A percentile compares a stretch with the other conserved stretches of the same genome.
phyloP scores from a whole-genome alignment of 371 early-diverging fungal species.

The Dipsacomyces acuminosporus region DNA sequence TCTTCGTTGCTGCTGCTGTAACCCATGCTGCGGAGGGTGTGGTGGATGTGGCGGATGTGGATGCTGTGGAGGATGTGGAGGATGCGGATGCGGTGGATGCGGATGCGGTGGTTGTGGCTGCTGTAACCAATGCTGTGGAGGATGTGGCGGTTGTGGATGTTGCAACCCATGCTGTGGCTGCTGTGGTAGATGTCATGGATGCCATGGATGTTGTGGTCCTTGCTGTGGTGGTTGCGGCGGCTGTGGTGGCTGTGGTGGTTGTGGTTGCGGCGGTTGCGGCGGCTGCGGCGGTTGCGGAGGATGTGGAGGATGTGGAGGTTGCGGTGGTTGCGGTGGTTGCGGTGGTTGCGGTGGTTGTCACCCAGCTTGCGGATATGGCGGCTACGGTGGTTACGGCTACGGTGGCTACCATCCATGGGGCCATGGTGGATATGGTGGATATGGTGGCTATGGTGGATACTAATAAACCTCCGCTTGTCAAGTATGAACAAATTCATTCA shows the following conservation, averaged over 20 bases:
- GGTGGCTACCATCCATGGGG: not conserved
- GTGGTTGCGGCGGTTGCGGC: not conserved
- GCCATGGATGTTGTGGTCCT: not conserved
- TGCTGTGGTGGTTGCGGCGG: not conserved
- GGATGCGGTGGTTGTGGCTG: constrained; percentile 16
- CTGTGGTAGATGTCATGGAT: constrained; percentile 3
- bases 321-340: not conserved
- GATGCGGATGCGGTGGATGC: constrained; percentile 3
- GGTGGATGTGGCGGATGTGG: constrained; percentile 1
- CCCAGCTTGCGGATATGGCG: constrained; percentile 1
- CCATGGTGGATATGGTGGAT: not conserved
- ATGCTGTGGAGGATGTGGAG: constrained; percentile 1
- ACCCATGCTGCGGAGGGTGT: not conserved
- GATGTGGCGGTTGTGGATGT: not conserved
- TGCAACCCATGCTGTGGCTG: constrained; percentile 4
- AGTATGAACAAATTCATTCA: not conserved
- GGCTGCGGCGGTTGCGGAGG: not conserved
- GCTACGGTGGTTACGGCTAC: constrained; percentile 4
- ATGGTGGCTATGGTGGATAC: not conserved
- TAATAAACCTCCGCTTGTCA: not conserved
- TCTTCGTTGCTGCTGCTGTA: constrained; percentile 10
- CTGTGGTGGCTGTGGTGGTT: constrained; percentile 1
- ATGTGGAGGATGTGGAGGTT: not conserved
- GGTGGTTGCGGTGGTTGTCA: not conserved
- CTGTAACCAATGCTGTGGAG: constrained; percentile 8